Evolutionary conservation across 1,139 yeast species (phyloP).

Genomic region (Magnusiomyces suaveolens): DNA sequence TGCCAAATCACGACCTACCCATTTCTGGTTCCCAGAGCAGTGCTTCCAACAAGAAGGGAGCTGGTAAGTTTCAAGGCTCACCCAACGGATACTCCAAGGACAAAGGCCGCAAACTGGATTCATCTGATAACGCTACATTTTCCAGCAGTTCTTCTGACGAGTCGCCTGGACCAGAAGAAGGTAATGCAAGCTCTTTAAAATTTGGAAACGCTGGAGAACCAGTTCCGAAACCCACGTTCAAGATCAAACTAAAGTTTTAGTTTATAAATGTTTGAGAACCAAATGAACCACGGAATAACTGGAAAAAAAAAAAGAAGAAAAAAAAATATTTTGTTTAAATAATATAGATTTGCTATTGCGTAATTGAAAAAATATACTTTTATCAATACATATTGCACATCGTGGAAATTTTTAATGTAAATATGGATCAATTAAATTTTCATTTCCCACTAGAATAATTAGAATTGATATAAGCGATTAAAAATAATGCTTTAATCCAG

Average conservation of each 20-base stretch:
- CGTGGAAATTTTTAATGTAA: too few relatives aligned
- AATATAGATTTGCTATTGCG: too few relatives aligned
- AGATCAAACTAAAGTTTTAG: slow-evolving; percentile 3
- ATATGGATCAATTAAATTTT: too few relatives aligned
- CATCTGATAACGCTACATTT: background rate
- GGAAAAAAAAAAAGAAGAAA: too few relatives aligned
- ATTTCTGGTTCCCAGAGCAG: background rate
- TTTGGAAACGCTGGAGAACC: background rate
- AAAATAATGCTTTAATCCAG: too few relatives aligned
- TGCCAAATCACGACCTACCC: background rate
- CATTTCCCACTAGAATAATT: too few relatives aligned
- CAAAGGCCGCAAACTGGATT: background rate
- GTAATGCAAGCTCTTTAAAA: background rate
- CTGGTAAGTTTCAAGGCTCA: background rate
- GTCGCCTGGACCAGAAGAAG: background rate
- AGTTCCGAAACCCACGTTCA: background rate
- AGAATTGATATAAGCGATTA: too few relatives aligned
- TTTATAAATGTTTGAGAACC: too few relatives aligned
- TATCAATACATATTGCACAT: too few relatives aligned
- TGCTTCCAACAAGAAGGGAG: background rate
- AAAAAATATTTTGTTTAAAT: too few relatives aligned
- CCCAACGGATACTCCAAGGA: background rate
- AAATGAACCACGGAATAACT: too few relatives aligned
- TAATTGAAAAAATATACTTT: too few relatives aligned
- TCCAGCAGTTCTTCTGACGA: background rate